phyloP scores from a whole-genome alignment of 306 rosid species.

The Quercus wislizeni region DNA sequence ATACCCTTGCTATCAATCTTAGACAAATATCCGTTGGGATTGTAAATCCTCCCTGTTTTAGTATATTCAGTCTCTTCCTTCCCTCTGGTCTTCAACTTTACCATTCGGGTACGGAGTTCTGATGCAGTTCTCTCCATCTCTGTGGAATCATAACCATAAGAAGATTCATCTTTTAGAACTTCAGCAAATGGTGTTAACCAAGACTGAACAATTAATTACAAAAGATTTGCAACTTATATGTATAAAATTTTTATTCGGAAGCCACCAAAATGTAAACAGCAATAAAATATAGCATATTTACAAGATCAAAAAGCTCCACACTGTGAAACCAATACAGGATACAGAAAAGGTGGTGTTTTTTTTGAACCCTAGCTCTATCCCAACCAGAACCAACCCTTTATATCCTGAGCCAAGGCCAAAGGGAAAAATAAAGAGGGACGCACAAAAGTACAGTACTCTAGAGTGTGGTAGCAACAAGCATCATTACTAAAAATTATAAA shows the following conservation, averaged over 20 bases:
- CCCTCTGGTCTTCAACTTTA: conserved; percentile 37
- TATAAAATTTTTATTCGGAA: neutral
- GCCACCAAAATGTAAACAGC: conserved; percentile 2
- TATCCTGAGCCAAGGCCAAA: neutral
- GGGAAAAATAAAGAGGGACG: neutral
- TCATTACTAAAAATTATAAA: too few relatives aligned
- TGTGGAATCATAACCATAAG: conserved; percentile 26
- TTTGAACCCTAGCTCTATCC: neutral
- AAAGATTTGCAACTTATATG: neutral
- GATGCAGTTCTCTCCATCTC: conserved; percentile 59
- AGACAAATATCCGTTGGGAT: conserved; percentile 28
- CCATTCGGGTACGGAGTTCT: conserved; percentile 48
- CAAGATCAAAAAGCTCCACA: neutral
- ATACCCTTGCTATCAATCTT: conserved; percentile 41
- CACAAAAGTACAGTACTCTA: neutral
- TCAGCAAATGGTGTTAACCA: conserved; percentile 2
- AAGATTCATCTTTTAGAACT: conserved; percentile 7
- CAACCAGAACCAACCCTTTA: neutral
- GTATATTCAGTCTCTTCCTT: conserved; percentile 38
- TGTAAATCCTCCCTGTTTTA: conserved; percentile 31
- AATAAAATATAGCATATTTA: neutral
- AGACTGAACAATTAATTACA: neutral
- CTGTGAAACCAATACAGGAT: neutral
- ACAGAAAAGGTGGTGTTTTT: neutral
- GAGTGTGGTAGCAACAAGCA: neutral